These are phyloP conservation scores for Boletus coccyginus DNA, from an alignment of 768 basidiomycete species.

Conservation along the genomic window DNA sequence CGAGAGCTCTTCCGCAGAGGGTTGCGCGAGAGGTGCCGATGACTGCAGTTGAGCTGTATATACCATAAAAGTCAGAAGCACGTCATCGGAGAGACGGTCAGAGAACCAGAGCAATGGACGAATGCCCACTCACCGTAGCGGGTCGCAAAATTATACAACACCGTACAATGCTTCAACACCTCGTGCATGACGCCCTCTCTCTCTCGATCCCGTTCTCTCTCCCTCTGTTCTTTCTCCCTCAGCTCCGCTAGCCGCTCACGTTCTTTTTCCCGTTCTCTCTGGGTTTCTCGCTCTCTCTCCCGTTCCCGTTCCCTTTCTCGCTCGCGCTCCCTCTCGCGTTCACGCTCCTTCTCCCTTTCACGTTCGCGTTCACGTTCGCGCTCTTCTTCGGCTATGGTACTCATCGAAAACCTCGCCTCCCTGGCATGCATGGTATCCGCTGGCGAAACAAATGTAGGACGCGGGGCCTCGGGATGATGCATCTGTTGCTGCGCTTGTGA, in stretches of 20 bases:
- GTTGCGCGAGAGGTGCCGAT: conserved; percentile 48
- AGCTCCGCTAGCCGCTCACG: conserved; percentile 22
- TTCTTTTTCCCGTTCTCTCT: conserved; percentile 23
- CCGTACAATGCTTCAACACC: conserved; percentile 49
- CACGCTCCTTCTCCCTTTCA: conserved; percentile 21
- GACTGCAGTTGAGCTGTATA: conserved; percentile 38
- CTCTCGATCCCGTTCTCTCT: conserved; percentile 23
- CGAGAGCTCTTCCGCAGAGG: conserved; percentile 51
- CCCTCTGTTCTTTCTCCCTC: conserved; percentile 22
- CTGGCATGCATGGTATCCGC: conserved; percentile 29
- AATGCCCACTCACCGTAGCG: conserved; percentile 52
- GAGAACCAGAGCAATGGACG: neutral
- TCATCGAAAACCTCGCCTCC: conserved; percentile 16
- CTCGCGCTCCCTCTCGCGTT: conserved; percentile 17
- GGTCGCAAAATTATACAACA: conserved; percentile 61
- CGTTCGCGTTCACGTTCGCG: conserved; percentile 22
- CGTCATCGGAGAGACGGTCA: neutral
- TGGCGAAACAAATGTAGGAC: conserved; percentile 26
- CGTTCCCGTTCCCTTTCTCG: conserved; percentile 22
- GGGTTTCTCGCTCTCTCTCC: conserved; percentile 16
- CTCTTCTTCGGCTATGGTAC: conserved; percentile 13
- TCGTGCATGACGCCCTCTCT: conserved; percentile 23
- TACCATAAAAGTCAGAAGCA: conserved; percentile 3
- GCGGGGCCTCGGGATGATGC: conserved; percentile 23
- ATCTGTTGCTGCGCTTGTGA: conserved; percentile 25